phyloP scores from a whole-genome alignment of 495 filamentous ascomycete genomes.

The Podospora pseudopauciseta region DNA sequence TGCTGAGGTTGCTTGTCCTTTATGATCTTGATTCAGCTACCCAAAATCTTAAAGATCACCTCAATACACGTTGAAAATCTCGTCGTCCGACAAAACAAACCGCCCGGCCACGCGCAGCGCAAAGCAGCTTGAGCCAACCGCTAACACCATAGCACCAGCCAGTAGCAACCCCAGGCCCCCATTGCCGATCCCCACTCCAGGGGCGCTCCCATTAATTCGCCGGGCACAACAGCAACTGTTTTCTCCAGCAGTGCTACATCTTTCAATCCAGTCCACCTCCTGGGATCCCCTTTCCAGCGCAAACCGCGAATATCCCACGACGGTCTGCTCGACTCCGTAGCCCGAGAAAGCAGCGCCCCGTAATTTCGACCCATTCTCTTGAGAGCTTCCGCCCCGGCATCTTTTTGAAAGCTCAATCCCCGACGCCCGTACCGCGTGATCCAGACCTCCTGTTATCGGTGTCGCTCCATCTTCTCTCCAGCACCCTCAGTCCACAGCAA shows the following conservation, averaged over 20 bases:
- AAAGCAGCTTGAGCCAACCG: conserved; percentile 5
- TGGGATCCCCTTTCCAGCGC: conserved; percentile 14
- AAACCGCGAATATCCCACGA: conserved; percentile 10
- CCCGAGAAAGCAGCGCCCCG: conserved; percentile 11
- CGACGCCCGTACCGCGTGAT: conserved; percentile 11
- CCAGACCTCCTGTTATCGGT: background rate
- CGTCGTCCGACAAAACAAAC: background rate
- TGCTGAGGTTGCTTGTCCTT: background rate
- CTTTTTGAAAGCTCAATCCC: conserved; percentile 10
- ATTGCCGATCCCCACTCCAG: conserved; percentile 20
- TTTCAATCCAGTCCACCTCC: background rate
- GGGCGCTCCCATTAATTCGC: conserved; percentile 7
- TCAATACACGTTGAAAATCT: background rate
- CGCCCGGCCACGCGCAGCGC: conserved; percentile 1
- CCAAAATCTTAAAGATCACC: background rate
- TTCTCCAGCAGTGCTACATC: conserved; percentile 7
- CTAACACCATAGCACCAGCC: background rate
- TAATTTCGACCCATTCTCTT: conserved; percentile 2
- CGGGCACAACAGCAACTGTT: background rate
- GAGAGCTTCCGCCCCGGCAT: background rate
- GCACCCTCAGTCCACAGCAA: conserved; percentile 13
- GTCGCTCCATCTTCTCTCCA: background rate
- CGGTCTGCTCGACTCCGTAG: conserved; percentile 7
- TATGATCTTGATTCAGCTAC: background rate
- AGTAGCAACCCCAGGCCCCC: background rate